Percentiles rank a stretch among this genome's conserved stretches.
Evolutionary conservation across 2,329 filamentous ascomycete species (phyloP).

Genomic region (Ceratocystis cubensis): DNA sequence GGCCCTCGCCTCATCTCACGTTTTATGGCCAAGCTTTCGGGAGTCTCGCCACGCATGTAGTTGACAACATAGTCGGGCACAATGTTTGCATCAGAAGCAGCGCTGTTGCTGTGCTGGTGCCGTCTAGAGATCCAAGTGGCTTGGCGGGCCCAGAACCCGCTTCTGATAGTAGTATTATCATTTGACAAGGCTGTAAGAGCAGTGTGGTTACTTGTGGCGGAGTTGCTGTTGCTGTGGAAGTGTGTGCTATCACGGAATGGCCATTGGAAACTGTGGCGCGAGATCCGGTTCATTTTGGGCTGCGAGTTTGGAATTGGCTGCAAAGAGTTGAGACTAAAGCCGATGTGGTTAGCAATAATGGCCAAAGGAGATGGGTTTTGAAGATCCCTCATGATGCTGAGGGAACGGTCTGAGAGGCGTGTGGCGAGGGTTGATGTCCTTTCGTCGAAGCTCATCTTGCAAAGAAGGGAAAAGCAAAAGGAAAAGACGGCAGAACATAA

Average conservation of each 20-base stretch:
- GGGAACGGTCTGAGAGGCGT: not conserved
- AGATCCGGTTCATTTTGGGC: constrained; percentile 10
- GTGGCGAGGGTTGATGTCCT: not conserved
- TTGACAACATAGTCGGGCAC: constrained; percentile 45
- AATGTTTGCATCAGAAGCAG: constrained; percentile 33
- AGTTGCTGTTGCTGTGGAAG: constrained; percentile 11
- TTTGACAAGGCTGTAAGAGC: constrained; percentile 4
- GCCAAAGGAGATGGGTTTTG: constrained; percentile 8
- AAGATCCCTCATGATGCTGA: constrained; percentile 1
- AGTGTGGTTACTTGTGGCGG: constrained; percentile 18
- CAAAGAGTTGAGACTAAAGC: constrained; percentile 11
- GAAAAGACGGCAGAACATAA: not conserved
- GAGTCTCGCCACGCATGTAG: constrained; percentile 44
- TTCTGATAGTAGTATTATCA: constrained; percentile 13
- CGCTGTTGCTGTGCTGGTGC: constrained; percentile 23
- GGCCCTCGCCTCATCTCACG: constrained; percentile 28
- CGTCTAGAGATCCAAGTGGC: constrained; percentile 12
- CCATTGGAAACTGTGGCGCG: constrained; percentile 20
- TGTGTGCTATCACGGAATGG: constrained; percentile 21
- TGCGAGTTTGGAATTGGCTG: constrained; percentile 9
- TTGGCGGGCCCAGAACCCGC: constrained; percentile 19
- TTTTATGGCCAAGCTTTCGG: constrained; percentile 38
- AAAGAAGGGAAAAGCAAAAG: not conserved
- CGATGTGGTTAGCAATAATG: constrained; percentile 14
- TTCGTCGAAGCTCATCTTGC: not conserved